These are phyloP conservation scores for Celoporthe dispersa DNA, from an alignment of 2,329 filamentous ascomycete species.

Conservation along the genomic window DNA sequence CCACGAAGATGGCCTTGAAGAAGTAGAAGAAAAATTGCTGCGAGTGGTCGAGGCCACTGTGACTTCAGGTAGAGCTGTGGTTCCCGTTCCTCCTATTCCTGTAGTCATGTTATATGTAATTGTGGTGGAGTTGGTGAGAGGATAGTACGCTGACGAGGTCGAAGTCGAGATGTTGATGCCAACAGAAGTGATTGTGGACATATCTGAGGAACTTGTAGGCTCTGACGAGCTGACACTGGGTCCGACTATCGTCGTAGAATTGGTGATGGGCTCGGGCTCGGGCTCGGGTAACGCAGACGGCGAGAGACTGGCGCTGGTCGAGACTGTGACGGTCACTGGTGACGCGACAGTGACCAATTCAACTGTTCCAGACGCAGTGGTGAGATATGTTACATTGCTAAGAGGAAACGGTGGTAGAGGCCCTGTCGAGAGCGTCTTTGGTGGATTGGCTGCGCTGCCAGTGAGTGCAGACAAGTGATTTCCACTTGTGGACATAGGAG, in stretches of 20 bases:
- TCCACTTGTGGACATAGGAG: background rate
- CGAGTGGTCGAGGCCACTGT: background rate
- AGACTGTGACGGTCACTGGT: background rate
- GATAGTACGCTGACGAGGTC: background rate
- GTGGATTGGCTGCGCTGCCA: background rate
- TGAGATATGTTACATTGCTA: background rate
- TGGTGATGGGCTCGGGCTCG: background rate
- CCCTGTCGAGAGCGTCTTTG: background rate
- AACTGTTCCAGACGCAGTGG: background rate
- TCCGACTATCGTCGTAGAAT: background rate
- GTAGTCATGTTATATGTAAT: background rate
- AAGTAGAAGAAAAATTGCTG: background rate
- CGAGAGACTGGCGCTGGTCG: background rate
- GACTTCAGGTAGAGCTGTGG: background rate
- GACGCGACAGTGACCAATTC: background rate
- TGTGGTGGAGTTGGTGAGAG: background rate
- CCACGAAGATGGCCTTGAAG: background rate
- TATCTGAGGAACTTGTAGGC: background rate
- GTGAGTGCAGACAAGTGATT: background rate
- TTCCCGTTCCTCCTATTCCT: background rate
- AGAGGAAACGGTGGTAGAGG: background rate
- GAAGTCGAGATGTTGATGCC: background rate
- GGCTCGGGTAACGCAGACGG: background rate
- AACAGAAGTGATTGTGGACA: too few species aligned
- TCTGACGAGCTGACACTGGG: background rate